These are phyloP conservation scores for Ilyonectria mors-panacis DNA, from an alignment of 2,329 filamentous ascomycete species.

Conservation along the genomic window DNA sequence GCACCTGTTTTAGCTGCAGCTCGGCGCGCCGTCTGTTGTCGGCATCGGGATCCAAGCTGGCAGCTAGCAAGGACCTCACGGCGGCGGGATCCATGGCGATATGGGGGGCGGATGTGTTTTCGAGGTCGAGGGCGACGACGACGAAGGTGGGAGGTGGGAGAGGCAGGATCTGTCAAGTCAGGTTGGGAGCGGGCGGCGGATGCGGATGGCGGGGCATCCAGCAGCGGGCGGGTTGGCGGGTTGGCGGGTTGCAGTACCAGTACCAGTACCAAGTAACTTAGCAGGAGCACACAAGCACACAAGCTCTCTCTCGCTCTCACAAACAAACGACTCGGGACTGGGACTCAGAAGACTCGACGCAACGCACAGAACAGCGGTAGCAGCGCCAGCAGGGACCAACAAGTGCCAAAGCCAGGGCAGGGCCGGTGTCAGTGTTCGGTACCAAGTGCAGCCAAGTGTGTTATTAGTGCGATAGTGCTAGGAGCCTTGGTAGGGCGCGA, in stretches of 20 bases:
- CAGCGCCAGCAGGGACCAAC: background rate
- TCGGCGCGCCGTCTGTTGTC: constrained; percentile 84
- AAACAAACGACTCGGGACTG: background rate
- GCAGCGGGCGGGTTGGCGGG: constrained; percentile 12
- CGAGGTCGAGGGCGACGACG: constrained; percentile 45
- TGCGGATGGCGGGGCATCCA: constrained; percentile 50
- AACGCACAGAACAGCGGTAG: background rate
- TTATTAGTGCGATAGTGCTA: background rate
- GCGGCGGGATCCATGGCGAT: constrained; percentile 79
- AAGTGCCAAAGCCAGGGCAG: background rate
- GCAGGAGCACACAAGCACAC: constrained; percentile 37
- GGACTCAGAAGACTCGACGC: background rate
- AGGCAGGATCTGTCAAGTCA: constrained; percentile 51
- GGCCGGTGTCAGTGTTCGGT: background rate
- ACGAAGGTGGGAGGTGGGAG: constrained; percentile 40
- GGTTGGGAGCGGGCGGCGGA: constrained; percentile 40
- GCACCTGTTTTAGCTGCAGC: constrained; percentile 85
- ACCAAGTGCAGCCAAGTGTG: background rate
- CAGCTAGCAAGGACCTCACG: constrained; percentile 82
- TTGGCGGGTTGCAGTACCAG: constrained; percentile 1
- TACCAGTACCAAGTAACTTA: too few relatives aligned
- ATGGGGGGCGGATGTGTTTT: constrained; percentile 36
- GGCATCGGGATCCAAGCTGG: constrained; percentile 81
- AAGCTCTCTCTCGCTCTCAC: background rate
- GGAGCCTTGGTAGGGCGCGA: background rate